Evolutionary conservation across 2,329 filamentous ascomycete species (phyloP).

Genomic region (Beauveria bassiana): DNA sequence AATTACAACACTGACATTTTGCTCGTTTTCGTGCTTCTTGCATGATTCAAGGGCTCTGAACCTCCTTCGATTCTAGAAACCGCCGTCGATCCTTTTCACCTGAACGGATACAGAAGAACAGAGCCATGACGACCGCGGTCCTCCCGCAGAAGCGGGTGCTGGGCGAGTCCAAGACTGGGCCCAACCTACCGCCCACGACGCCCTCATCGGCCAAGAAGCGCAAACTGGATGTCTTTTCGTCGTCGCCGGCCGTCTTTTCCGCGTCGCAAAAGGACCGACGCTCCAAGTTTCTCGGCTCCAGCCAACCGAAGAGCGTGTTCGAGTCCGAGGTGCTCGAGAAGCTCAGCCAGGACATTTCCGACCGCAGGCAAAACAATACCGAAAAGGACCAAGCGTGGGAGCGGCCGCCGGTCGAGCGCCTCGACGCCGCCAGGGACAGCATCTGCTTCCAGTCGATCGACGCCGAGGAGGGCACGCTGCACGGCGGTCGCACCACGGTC

Average conservation of each 20-base stretch:
- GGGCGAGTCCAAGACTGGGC: conserved; percentile 57
- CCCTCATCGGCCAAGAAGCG: conserved; percentile 66
- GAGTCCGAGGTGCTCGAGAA: conserved; percentile 93
- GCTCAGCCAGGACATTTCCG: conserved; percentile 85
- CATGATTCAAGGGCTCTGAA: neutral
- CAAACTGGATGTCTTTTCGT: conserved; percentile 60
- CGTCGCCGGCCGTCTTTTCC: conserved; percentile 49
- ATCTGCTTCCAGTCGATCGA: conserved; percentile 96
- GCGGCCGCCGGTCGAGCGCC: conserved; percentile 45
- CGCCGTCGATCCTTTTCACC: neutral
- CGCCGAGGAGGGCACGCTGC: conserved; percentile 76
- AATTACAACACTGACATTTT: neutral
- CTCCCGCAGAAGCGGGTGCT: conserved; percentile 67
- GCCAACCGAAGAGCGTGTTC: conserved; percentile 81
- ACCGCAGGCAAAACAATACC: conserved; percentile 75
- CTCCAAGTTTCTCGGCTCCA: conserved; percentile 56
- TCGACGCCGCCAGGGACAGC: conserved; percentile 51
- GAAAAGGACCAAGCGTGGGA: conserved; percentile 95
- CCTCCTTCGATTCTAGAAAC: neutral
- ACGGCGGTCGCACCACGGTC: conserved; percentile 68
- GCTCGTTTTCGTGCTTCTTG: neutral
- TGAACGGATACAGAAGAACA: conserved; percentile 8
- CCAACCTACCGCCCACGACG: conserved; percentile 51
- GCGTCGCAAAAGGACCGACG: conserved; percentile 56
- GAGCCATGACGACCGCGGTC: conserved; percentile 40